phyloP scores from a whole-genome alignment of 257 asterid species.

The Echium plantagineum region DNA sequence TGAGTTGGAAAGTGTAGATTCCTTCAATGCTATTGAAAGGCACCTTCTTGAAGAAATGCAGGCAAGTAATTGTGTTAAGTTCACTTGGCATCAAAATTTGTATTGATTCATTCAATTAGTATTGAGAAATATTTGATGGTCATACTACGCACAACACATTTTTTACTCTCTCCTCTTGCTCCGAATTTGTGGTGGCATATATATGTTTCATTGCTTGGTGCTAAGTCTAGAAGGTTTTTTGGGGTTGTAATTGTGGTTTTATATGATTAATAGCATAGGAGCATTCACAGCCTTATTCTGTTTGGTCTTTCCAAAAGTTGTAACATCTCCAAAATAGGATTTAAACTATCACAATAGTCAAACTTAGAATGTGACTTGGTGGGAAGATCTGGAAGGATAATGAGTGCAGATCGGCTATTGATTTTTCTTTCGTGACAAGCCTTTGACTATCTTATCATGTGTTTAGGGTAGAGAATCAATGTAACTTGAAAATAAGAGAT shows the following conservation, averaged over 20 bases:
- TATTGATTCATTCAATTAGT: too few relatives aligned
- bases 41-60: slow-evolving; percentile 72
- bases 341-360: too few relatives aligned
- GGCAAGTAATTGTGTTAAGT: slow-evolving; percentile 29
- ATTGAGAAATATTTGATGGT: neutral
- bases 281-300: neutral
- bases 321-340: too few relatives aligned
- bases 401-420: too few relatives aligned
- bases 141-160: neutral
- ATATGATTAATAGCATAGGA: neutral
- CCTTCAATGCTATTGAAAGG: slow-evolving; percentile 76
- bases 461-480: too few relatives aligned
- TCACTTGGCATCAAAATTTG: neutral
- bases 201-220: neutral
- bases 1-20: slow-evolving; percentile 79
- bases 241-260: neutral
- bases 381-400: too few relatives aligned
- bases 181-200: neutral
- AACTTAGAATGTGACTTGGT: too few relatives aligned
- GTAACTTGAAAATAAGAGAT: too few relatives aligned
- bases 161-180: neutral
- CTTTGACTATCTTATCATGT: too few relatives aligned
- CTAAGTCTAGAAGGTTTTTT: neutral
- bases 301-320: neutral
- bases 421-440: too few relatives aligned